phyloP scores from a whole-genome alignment of 2,329 filamentous ascomycete species.

The Alternaria triticimaculans region DNA sequence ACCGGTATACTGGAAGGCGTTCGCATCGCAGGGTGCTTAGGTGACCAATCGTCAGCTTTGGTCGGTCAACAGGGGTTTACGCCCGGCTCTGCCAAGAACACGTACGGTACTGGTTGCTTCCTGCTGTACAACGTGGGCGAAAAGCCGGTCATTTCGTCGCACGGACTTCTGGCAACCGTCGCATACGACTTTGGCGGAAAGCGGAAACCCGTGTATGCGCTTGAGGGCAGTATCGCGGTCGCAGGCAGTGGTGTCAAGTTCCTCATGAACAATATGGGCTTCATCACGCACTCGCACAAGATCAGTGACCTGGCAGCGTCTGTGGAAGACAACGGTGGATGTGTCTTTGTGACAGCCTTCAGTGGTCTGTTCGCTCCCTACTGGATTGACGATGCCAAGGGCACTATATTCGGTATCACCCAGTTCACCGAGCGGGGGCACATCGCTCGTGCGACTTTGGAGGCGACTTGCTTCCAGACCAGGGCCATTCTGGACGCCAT shows the following conservation, averaged over 20 bases:
- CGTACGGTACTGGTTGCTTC: slow-evolving; percentile 90
- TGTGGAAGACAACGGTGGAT: slow-evolving; percentile 79
- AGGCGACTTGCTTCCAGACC: slow-evolving; percentile 91
- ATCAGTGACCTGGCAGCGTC: slow-evolving; percentile 69
- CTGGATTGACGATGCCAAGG: slow-evolving; percentile 92
- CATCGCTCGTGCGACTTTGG: slow-evolving; percentile 86
- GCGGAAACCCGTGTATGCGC: slow-evolving; percentile 74
- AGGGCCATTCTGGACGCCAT: slow-evolving; percentile 91
- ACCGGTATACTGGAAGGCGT: slow-evolving; percentile 71
- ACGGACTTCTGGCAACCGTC: slow-evolving; percentile 84
- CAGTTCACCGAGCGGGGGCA: slow-evolving; percentile 85
- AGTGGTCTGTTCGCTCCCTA: slow-evolving; percentile 91
- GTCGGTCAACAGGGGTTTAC: slow-evolving; percentile 86
- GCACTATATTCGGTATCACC: slow-evolving; percentile 82
- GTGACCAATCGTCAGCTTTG: slow-evolving; percentile 85
- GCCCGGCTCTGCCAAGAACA: slow-evolving; percentile 86
- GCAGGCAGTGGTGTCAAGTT: slow-evolving; percentile 79
- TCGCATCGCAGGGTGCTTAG: slow-evolving; percentile 81
- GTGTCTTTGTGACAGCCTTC: slow-evolving; percentile 87
- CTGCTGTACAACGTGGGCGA: slow-evolving; percentile 86
- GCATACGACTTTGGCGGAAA: slow-evolving; percentile 80
- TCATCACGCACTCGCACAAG: slow-evolving; percentile 67
- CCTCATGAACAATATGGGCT: slow-evolving; percentile 69
- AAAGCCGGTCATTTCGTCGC: slow-evolving; percentile 82
- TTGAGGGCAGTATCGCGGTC: slow-evolving; percentile 85